Conservation (phyloP, 768 basidiomycete genomes). For the Kwoniella heveanensis region DNA sequence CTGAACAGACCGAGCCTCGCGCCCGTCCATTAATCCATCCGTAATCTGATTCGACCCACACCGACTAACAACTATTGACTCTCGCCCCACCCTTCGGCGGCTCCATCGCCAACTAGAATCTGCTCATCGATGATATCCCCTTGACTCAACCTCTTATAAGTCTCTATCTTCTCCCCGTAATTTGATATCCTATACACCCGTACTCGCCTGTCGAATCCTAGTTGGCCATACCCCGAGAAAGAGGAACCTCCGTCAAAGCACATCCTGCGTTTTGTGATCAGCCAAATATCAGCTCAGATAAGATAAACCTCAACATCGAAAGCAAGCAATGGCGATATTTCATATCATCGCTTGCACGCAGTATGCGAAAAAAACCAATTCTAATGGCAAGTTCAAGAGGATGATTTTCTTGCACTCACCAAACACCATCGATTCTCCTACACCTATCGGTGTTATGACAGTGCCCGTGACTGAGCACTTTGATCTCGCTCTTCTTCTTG, state of each 20-base stretch:
- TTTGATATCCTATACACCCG: slow-evolving; percentile 83
- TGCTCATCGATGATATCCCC: slow-evolving; percentile 49
- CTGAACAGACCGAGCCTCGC: no score
- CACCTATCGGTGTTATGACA: slow-evolving; percentile 90
- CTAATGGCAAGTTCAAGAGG: no score
- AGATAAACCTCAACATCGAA: no score
- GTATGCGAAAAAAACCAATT: no score
- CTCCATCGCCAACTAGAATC: slow-evolving; percentile 46
- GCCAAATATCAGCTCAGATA: background rate
- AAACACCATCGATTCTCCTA: slow-evolving; percentile 77
- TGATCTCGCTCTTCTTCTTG: slow-evolving; percentile 68
- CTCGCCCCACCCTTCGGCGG: slow-evolving; percentile 32
- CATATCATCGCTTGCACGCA: no score
- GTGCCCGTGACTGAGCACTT: slow-evolving; percentile 88
- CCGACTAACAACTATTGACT: slow-evolving; percentile 10
- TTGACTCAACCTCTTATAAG: slow-evolving; percentile 67
- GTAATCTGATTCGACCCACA: no score
- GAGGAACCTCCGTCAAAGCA: slow-evolving; percentile 47
- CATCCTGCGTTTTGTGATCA: slow-evolving; percentile 28
- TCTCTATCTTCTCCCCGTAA: slow-evolving; percentile 87
- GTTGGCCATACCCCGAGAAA: slow-evolving; percentile 53
- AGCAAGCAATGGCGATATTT: no score
- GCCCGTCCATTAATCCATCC: no score
- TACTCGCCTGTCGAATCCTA: slow-evolving; percentile 85
- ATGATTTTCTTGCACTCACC: slow-evolving; percentile 66